A percentile compares a stretch with the other conserved stretches of the same genome.
These are phyloP conservation scores for Begonia masoniana DNA, from an alignment of 306 rosid species.

Conservation along the genomic window DNA sequence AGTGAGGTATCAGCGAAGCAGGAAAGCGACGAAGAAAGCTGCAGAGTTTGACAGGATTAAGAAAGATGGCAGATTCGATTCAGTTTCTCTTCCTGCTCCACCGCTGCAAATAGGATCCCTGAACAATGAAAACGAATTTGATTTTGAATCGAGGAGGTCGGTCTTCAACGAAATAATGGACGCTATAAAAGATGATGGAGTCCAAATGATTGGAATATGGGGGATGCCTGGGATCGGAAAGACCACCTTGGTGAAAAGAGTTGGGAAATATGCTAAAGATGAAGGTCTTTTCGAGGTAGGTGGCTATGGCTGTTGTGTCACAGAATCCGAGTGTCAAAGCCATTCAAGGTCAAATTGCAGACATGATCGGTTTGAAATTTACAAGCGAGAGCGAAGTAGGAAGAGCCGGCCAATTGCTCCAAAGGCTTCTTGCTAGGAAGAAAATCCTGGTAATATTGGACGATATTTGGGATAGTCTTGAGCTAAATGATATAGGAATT, in stretches of 20 bases:
- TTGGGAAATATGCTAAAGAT: background rate
- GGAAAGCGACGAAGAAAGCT: background rate
- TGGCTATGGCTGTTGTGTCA: background rate
- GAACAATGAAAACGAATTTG: no score
- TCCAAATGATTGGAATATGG: constrained; percentile 3
- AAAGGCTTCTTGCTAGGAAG: no score
- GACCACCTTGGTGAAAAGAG: constrained; percentile 7
- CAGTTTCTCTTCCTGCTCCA: background rate
- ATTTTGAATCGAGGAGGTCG: constrained; percentile 5
- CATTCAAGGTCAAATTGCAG: no score
- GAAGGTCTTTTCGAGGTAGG: background rate
- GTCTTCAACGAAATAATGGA: background rate
- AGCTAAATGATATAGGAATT: no score
- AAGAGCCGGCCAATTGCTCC: no score
- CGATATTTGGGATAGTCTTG: no score
- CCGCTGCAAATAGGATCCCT: no score
- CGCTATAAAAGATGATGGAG: background rate
- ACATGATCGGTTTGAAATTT: no score
- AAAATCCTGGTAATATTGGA: no score
- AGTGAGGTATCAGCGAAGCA: background rate
- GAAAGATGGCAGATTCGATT: background rate
- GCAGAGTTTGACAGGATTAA: background rate
- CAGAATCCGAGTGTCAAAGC: no score
- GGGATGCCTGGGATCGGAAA: constrained; percentile 11
- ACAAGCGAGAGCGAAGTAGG: no score